Evolutionary conservation across 1,139 yeast genomes (phyloP), one percentile per base, ranked within the genome.

Genomic region (Wickerhamiella pararugosa): DNA sequence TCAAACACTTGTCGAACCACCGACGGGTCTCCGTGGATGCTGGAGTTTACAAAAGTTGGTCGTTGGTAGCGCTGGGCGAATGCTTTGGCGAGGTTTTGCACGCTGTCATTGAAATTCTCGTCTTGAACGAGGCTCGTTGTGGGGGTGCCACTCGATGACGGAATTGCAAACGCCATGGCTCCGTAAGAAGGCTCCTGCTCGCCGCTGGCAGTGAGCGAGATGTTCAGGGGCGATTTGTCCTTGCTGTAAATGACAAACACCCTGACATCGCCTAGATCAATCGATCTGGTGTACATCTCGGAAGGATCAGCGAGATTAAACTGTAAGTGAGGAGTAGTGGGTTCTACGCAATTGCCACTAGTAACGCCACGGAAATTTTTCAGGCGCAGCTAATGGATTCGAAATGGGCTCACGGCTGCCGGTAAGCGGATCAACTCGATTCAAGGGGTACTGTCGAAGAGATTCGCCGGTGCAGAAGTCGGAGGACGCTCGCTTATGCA

Each of bases 81-180:
- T 32, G 46, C 29, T 21, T 40, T 39, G 4, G 54, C 47, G 7
- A 50, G 34, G 15, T 42, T 43, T 25, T 28, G 29, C 6, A 51
- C 48, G 4, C 45, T 9, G 33, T 49, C 52, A 6, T 38, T 36
- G 25, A 36, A 37, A 31, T 25, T 40, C 10, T 33, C 46, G 25
- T 41, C 6, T 7, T 46, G 33, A 2, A 49, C 36, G 9, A 51
- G 43, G 5, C 31, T 33, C 3, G 51, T 44, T 6, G 47, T 25
- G 1, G 38, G 44, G 2, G 49, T 40, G 7, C 26, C 32, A 3
- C 10, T n/a, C 1, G 25, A 32, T 6, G 37, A 38, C 29, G 53
- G 53, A 21, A 47, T 26, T 4, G 53, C 52, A 37, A 50, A 51
- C 4, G 42, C 54, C 25, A 51, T 43, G 3, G 50, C 44, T 7